Evolutionary conservation across 2,329 filamentous ascomycete genomes (phyloP).

Genomic region (Coniosporium tulheliwenetii): DNA sequence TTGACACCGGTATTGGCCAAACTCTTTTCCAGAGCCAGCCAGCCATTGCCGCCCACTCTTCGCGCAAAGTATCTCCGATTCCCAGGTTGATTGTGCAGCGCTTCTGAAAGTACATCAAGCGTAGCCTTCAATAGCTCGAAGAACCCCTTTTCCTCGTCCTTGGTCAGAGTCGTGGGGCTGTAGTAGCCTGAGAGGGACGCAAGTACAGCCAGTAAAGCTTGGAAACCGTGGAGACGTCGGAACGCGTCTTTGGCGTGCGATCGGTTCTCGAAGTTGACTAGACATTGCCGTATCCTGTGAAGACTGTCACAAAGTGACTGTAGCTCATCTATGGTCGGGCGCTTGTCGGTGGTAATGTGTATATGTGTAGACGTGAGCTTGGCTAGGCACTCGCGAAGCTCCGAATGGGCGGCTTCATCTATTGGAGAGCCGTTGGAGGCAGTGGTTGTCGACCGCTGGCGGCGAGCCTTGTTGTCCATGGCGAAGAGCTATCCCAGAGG

Average conservation of each 20-base stretch:
- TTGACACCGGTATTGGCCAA: not conserved
- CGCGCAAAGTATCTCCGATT: slow-evolving; percentile 79
- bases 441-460: too few species aligned
- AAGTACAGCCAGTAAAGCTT: slow-evolving; percentile 53
- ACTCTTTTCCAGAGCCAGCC: slow-evolving; percentile 42
- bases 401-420: too few species aligned
- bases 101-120: slow-evolving; percentile 59
- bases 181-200: slow-evolving; percentile 62
- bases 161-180: slow-evolving; percentile 45
- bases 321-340: too few species aligned
- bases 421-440: too few species aligned
- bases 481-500: too few species aligned
- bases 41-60: slow-evolving; percentile 61
- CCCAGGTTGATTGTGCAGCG: slow-evolving; percentile 63
- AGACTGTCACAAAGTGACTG: slow-evolving; percentile 16
- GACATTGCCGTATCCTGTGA: slow-evolving; percentile 49
- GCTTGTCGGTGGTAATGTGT: too few species aligned
- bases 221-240: slow-evolving; percentile 64
- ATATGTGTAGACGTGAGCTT: slow-evolving; percentile 6
- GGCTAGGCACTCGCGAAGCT: too few species aligned
- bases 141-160: slow-evolving; percentile 47
- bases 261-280: slow-evolving; percentile 35
- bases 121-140: slow-evolving; percentile 56
- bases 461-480: too few species aligned
- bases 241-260: slow-evolving; percentile 61